Base-by-base conservation (phyloP, 371 early-diverging fungal genomes). In the Mucor saturninus region DNA sequence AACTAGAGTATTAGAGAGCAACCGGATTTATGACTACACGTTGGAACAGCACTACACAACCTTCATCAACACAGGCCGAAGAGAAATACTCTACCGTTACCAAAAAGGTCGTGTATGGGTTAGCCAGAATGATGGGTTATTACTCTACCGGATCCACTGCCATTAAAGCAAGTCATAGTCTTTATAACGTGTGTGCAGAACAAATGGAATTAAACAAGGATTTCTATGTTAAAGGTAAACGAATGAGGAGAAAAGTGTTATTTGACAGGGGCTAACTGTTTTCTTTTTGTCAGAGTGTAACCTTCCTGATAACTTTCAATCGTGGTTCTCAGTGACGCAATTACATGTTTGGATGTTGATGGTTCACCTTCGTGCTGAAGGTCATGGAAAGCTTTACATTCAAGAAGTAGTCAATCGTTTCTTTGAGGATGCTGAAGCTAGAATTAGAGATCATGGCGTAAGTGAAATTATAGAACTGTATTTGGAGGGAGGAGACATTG, bases 311-410 rank as follows among this genome's bases (percentile, higher is more conserved):
- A 94, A 91, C 68, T 96, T 96, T 69, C 95, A 97, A 74, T 90
- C 97, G 5, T 98, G 98, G 98, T 97, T 96, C 64, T 81, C 88
- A 15, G 82, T 96, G 13, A 93, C 94, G 0, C 89, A 92, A 42
- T 73, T 98, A 50, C 97, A 97, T 67, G 87, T 97, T 0, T 98
- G 98, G 98, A 88, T 97, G 86, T 71, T 89, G 64, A 92, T 91
- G 90, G 93, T 92, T 10, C 89, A 95, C 43, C 74, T 92, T 26
- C 85, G 94, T 56, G 86, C 86, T 6, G 89, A 91, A 54, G 73
- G 80, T 4, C 77, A 90, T 52, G 90, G 90, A 45, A 90, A 89
- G 59, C 83, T 90, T 35, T 87, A 89, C 73, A 92, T 87, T 55
- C 96, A 97, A 67, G 93, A 93, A 64, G 61, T 98, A 38, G 91